These are phyloP conservation scores for Suillus tomentosus DNA, from an alignment of 768 basidiomycete genomes.

Conservation along the genomic window DNA sequence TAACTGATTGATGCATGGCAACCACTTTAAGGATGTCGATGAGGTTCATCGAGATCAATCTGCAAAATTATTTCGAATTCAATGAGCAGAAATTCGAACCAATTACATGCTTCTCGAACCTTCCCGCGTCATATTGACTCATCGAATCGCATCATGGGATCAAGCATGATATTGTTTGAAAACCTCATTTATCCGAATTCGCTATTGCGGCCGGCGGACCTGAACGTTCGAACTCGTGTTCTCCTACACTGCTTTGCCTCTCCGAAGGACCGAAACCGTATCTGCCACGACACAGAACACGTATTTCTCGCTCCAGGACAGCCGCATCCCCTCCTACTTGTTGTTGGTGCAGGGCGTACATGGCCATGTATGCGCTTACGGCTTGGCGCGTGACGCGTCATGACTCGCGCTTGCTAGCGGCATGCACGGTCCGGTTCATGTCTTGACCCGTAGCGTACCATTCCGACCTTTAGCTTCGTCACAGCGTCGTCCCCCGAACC, in stretches of 20 bases:
- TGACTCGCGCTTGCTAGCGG: too few species aligned
- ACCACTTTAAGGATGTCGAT: neutral
- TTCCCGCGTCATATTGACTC: neutral
- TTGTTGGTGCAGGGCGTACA: too few species aligned
- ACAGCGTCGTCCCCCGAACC: neutral
- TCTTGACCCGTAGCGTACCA: too few species aligned
- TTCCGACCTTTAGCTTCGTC: too few species aligned
- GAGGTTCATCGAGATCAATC: neutral
- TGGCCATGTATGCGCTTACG: too few species aligned
- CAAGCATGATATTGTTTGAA: neutral
- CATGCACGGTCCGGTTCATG: too few species aligned
- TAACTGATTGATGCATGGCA: neutral
- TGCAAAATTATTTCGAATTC: neutral
- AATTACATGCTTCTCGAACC: neutral
- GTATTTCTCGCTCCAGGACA: too few species aligned
- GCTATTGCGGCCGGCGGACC: neutral
- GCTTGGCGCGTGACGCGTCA: too few species aligned
- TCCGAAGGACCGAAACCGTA: neutral
- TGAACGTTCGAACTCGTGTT: neutral
- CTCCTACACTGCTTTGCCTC: neutral
- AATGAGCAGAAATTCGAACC: neutral
- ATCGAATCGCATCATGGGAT: neutral
- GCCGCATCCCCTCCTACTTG: too few species aligned
- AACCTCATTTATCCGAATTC: neutral
- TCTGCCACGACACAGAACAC: neutral